Evolutionary conservation across 2,329 filamentous ascomycete species (phyloP), one percentile per base, ranked within the genome.

Genomic region (Stemphylium beticola): DNA sequence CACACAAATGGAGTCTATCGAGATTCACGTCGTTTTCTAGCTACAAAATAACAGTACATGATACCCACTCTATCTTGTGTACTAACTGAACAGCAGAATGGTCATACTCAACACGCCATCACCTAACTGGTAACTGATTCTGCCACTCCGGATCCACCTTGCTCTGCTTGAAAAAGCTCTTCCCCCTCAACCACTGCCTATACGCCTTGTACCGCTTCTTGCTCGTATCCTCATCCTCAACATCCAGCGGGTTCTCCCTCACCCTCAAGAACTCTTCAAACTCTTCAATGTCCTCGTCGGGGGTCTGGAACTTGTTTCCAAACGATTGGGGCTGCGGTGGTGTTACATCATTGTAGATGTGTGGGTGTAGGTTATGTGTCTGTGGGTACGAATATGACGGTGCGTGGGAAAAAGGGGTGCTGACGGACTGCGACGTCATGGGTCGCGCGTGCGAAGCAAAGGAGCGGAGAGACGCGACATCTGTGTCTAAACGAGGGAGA

Each of bases 141-240:
- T 68, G 62, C 72, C 72, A 81, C 70, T 82, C 79, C 1, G 79
- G 79, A 76, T 82, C 80, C 34, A 82, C 78, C 64, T 82, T 82
- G 57, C 79, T 81, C 81, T 97, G 93, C 77, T 98, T 98, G 75
- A 98, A 98, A 68, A 98, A 83, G 67, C 92, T 96, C 80, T 97
- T 98, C 15, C 93, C 93, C 58, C 87, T 85, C 70, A 99, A 81
- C 93, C 95, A 99, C 77, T 97, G 96, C 68, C 88, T 81, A 77
- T 99, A 99, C 9, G 93, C 91, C 78, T 96, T 98, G 76, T 99
- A 99, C 65, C 95, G 83, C 82, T 98, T 97, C 83, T 96, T 98
- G 36, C 84, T 83, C 40, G 87, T 83, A 74, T 98, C 95, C 68
- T 96, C 93, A 39, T 93, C 88, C 1, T 87, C 88, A 12, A 98